phyloP scores from a whole-genome alignment of 176 grass and related monocot species.

The Luzula sylvatica region DNA sequence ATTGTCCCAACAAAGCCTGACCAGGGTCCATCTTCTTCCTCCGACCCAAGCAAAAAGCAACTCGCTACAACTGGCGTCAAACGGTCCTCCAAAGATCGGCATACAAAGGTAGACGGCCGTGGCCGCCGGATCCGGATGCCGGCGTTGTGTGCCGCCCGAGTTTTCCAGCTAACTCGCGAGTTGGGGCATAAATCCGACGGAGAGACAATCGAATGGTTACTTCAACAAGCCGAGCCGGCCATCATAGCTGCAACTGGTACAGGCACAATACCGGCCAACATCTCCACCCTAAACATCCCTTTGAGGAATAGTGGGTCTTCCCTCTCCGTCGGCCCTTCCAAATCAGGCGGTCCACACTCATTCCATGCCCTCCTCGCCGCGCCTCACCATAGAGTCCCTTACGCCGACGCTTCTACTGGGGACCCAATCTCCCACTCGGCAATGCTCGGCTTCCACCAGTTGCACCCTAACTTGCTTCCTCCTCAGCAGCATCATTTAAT shows the following conservation, averaged over 20 bases:
- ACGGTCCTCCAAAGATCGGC: constrained; percentile 72
- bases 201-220: constrained; percentile 95
- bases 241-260: constrained; percentile 92
- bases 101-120: constrained; percentile 93
- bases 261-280: constrained; percentile 84
- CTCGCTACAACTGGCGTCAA: constrained; percentile 21
- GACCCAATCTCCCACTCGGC: constrained; percentile 38
- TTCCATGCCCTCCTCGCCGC: constrained; percentile 28
- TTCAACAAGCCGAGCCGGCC: constrained; percentile 90
- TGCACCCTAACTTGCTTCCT: constrained; percentile 31
- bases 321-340: constrained; percentile 22
- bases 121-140: constrained; percentile 97
- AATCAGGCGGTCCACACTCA: constrained; percentile 21
- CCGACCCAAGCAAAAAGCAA: constrained; percentile 37
- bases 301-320: constrained; percentile 44
- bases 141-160: constrained; percentile 81
- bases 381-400: constrained; percentile 12
- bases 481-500: constrained; percentile 49
- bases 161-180: constrained; percentile 97
- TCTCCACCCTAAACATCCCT: constrained; percentile 75
- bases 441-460: constrained; percentile 81
- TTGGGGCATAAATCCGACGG: constrained; percentile 96
- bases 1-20: constrained; percentile 21
- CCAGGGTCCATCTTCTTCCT: constrained; percentile 28
- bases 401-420: not conserved